These are phyloP conservation scores for Claviceps purpurea DNA, from an alignment of 2,329 filamentous ascomycete genomes.

Conservation along the genomic window DNA sequence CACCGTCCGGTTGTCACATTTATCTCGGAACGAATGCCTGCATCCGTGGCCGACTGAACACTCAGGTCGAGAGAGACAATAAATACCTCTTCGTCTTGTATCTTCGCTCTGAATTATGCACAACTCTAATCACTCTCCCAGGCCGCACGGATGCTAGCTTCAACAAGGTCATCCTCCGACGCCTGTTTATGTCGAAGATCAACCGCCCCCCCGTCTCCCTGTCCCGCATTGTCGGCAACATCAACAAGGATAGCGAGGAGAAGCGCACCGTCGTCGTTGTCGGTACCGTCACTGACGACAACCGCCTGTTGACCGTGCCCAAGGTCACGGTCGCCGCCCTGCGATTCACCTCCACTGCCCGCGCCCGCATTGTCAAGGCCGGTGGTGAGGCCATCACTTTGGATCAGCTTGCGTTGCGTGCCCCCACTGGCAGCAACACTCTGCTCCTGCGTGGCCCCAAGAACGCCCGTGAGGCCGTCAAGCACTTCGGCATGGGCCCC, in stretches of 20 bases:
- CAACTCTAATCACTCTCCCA: slow-evolving; percentile 21
- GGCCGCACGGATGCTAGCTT: slow-evolving; percentile 93
- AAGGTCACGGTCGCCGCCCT: slow-evolving; percentile 91
- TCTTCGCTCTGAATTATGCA: too few species aligned
- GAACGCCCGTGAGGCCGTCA: slow-evolving; percentile 94
- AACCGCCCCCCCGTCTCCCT: slow-evolving; percentile 93
- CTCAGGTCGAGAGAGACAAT: too few species aligned
- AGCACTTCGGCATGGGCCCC: slow-evolving; percentile 98
- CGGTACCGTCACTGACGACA: slow-evolving; percentile 95
- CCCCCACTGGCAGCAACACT: slow-evolving; percentile 93
- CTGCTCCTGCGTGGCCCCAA: slow-evolving; percentile 94
- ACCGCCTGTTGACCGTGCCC: slow-evolving; percentile 78
- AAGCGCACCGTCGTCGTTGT: slow-evolving; percentile 88
- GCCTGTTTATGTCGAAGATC: slow-evolving; percentile 97
- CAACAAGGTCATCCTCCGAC: slow-evolving; percentile 97
- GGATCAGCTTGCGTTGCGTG: slow-evolving; percentile 90
- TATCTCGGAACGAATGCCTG: neutral
- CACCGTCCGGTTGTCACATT: neutral
- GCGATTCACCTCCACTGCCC: slow-evolving; percentile 91
- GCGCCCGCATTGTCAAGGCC: slow-evolving; percentile 82
- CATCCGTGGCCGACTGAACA: neutral
- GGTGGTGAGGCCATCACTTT: slow-evolving; percentile 92
- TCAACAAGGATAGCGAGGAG: slow-evolving; percentile 48
- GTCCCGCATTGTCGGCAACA: slow-evolving; percentile 70
- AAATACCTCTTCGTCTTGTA: too few species aligned